Percentiles rank a stretch among this genome's conserved stretches.
Conservation (phyloP, 2,329 filamentous ascomycete species). For the Leptographium radiaticola region DNA sequence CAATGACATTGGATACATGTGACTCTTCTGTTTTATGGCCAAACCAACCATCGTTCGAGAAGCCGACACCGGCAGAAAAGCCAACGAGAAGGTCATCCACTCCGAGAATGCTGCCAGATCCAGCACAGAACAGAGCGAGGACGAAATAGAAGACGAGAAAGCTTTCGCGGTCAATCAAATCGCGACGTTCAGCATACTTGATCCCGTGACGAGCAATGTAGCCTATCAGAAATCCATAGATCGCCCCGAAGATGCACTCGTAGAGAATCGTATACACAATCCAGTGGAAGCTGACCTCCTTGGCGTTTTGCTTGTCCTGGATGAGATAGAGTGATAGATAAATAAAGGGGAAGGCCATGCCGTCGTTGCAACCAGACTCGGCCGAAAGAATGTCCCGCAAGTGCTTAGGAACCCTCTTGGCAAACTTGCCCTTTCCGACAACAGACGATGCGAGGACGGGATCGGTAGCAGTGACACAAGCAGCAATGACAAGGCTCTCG, state of each 20-base stretch:
- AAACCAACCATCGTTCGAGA: slow-evolving; percentile 99
- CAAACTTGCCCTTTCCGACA: slow-evolving; percentile 97
- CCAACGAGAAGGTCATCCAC: slow-evolving; percentile 90
- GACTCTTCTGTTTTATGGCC: slow-evolving; percentile 96
- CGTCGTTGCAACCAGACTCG: slow-evolving; percentile 97
- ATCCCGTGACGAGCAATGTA: slow-evolving; percentile 87
- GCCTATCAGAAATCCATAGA: slow-evolving; percentile 78
- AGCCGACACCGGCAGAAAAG: slow-evolving; percentile 92
- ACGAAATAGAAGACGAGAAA: slow-evolving; percentile 99
- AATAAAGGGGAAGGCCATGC: slow-evolving; percentile 98
- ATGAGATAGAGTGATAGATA: slow-evolving; percentile 88
- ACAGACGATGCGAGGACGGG: slow-evolving; percentile 94
- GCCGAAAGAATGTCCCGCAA: slow-evolving; percentile 87
- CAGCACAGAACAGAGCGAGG: slow-evolving; percentile 86
- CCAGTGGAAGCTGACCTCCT: slow-evolving; percentile 69
- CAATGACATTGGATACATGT: slow-evolving; percentile 98
- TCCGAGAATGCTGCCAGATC: slow-evolving; percentile 80
- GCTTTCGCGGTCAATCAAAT: slow-evolving; percentile 88
- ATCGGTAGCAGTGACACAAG: slow-evolving; percentile 94
- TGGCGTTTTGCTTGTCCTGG: slow-evolving; percentile 57
- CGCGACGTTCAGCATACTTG: slow-evolving; percentile 69
- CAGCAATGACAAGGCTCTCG: slow-evolving; percentile 73
- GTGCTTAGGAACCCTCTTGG: slow-evolving; percentile 94
- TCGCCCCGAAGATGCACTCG: slow-evolving; percentile 84
- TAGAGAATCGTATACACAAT: slow-evolving; percentile 83